Evolutionary conservation across 306 rosid species (phyloP).

Genomic region (Casuarina cunninghamiana): DNA sequence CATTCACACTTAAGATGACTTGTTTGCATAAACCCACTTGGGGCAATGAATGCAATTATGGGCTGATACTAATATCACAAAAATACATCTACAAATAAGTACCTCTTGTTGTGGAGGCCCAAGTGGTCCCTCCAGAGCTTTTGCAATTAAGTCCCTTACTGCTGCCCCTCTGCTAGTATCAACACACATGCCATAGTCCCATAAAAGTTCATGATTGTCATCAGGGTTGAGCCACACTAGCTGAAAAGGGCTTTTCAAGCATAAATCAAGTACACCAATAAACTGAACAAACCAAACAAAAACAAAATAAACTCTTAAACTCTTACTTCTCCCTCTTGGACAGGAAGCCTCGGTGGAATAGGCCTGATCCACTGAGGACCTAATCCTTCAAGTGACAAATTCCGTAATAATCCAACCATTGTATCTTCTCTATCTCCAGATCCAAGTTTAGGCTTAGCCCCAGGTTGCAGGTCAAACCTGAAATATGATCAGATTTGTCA

Average conservation of each 20-base stretch:
- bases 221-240: slow-evolving; percentile 96
- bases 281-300: slow-evolving; percentile 18
- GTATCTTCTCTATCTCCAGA: slow-evolving; percentile 87
- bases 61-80: neutral
- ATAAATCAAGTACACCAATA: slow-evolving; percentile 36
- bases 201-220: slow-evolving; percentile 81
- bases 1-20: neutral
- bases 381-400: slow-evolving; percentile 68
- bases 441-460: slow-evolving; percentile 72
- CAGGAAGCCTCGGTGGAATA: slow-evolving; percentile 86
- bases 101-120: slow-evolving; percentile 94
- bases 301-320: slow-evolving; percentile 4
- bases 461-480: slow-evolving; percentile 81
- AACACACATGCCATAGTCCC: slow-evolving; percentile 96
- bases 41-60: neutral
- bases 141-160: slow-evolving; percentile 80
- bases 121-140: slow-evolving; percentile 95
- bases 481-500: slow-evolving; percentile 33
- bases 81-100: neutral
- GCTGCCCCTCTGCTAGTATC: slow-evolving; percentile 97
- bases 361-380: slow-evolving; percentile 94
- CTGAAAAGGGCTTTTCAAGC: slow-evolving; percentile 52
- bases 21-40: neutral
- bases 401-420: slow-evolving; percentile 68
- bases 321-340: slow-evolving; percentile 83